Base-by-base conservation (phyloP, 345 rosid species). In the Clausena lansium region DNA sequence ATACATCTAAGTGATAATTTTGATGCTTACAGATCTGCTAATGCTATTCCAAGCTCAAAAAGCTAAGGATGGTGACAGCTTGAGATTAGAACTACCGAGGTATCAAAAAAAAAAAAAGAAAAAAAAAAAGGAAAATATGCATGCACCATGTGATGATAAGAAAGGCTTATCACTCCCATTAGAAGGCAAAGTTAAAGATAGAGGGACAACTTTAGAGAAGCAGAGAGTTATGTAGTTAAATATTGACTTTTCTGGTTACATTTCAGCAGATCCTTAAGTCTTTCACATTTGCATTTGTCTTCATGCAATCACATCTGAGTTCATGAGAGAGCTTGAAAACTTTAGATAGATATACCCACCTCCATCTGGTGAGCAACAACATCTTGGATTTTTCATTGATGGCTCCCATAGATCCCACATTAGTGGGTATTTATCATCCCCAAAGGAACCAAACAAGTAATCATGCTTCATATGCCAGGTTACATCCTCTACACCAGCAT, bases 401-500 rank as follows among this genome's bases (percentile, higher is more conserved):
- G 94, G 89, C 72, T 91, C 79, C 71, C 98, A 88, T 30, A 93
- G 80, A 88, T 97, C 98, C 99, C 99, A 94, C 79, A 97, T 79
- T 78, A 85, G 92, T 73, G 94, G 85, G 85, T 89, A 94, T 54
- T 92, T 98, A 81, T 97, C 98, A 85, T 94, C 99, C 39, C 98
- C 99, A 78, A 92, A 97, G 5, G 98, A 97, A 76, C 99, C 99
- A 90, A 97, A 93, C 66, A 97, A 81, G 85, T 94, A 86, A 76
- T 93, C 98, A 78, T 97, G 99, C 79, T 97, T 89, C 79, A 89
- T 81, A 88, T 97, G 99, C 98, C 99, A 97, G 0, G 99, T 98
- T 4, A 93, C 99, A 86, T 97, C 98, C 86, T 97, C 99, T n/a
- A 94, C 98, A 6, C 94, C 98, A 35, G 98, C 98, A 85, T 94